Percentiles rank a stretch among this genome's conserved stretches.
Evolutionary conservation across 345 rosid genomes (phyloP).

Genomic region (Dimocarpus longan): DNA sequence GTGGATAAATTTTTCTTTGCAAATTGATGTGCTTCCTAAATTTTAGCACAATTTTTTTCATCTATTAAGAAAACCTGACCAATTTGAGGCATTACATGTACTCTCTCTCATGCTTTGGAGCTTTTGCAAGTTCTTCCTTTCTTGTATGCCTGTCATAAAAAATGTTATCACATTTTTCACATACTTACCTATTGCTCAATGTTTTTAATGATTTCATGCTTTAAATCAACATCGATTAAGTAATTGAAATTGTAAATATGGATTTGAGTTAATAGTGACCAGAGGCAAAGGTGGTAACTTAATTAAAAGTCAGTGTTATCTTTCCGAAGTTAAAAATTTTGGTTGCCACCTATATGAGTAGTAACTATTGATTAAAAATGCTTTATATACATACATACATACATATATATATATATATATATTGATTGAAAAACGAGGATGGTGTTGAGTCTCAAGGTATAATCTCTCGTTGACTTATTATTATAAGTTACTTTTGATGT

Average conservation of each 20-base stretch:
- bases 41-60: not conserved
- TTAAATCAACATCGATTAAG: not conserved
- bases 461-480: not conserved
- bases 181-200: not conserved
- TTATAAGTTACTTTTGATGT: not conserved
- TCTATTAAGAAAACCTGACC: slow-evolving; percentile 3
- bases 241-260: not conserved
- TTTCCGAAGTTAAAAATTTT: not conserved
- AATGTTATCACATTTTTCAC: no score
- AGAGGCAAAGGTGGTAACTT: not conserved
- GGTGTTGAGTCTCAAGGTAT: not conserved
- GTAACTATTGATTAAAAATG: not conserved
- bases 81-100: not conserved
- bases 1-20: not conserved
- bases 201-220: not conserved
- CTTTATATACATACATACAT: no score
- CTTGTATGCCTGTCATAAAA: not conserved
- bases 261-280: not conserved
- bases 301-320: not conserved
- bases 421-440: not conserved
- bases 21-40: not conserved
- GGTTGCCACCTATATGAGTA: not conserved
- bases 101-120: not conserved
- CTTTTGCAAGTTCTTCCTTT: not conserved
- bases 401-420: not conserved